These are phyloP conservation scores for Claviceps sorghi DNA, from an alignment of 2,329 filamentous ascomycete species.

Conservation along the genomic window DNA sequence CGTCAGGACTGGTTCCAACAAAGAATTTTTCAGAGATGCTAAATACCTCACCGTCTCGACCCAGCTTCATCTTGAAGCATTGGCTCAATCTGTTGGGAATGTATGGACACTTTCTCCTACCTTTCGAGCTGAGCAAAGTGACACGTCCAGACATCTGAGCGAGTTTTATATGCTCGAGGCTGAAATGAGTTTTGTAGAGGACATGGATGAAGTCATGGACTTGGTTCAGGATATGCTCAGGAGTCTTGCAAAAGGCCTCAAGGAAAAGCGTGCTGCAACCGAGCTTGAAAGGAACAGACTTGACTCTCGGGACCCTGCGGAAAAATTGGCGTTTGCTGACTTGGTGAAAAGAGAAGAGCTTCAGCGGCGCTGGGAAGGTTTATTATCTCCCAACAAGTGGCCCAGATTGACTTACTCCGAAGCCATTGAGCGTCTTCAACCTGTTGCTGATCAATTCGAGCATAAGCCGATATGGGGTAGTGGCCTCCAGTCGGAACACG, in stretches of 20 bases:
- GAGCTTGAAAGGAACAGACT: constrained; percentile 27
- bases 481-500: constrained; percentile 81
- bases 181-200: constrained; percentile 65
- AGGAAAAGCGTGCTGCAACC: constrained; percentile 24
- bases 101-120: constrained; percentile 93
- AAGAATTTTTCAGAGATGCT: constrained; percentile 62
- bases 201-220: constrained; percentile 58
- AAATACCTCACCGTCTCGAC: constrained; percentile 94
- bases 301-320: constrained; percentile 24
- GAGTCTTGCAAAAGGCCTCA: constrained; percentile 27
- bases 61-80: constrained; percentile 85
- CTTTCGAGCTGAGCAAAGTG: constrained; percentile 84
- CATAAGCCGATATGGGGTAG: constrained; percentile 55
- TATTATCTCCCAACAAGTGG: constrained; percentile 46
- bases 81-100: constrained; percentile 73
- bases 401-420: constrained; percentile 70
- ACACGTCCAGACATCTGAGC: constrained; percentile 84
- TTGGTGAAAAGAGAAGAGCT: constrained; percentile 33
- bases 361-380: constrained; percentile 54
- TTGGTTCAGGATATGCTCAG: constrained; percentile 68
- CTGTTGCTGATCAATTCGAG: constrained; percentile 48
- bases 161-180: constrained; percentile 99
- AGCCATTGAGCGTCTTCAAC: constrained; percentile 54
- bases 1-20: constrained; percentile 33
- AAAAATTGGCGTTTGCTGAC: constrained; percentile 28